Conservation (phyloP, 2,329 filamentous ascomycete genomes). For the Colletotrichum echinochloae region DNA sequence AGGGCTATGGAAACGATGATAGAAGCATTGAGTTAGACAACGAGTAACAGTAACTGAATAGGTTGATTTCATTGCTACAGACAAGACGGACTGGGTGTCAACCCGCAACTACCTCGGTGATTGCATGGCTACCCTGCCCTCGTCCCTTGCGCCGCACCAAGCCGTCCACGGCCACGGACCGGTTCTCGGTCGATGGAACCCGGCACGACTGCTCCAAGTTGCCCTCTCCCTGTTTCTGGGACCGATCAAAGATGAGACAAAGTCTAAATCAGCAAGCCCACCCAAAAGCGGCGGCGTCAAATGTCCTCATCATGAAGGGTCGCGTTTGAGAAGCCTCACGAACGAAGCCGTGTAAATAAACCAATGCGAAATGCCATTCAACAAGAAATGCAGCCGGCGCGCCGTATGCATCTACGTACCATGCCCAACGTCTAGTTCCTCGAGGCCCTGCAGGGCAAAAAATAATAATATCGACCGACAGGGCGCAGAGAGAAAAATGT, state of each 20-base stretch:
- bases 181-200: neutral
- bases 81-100: neutral
- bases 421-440: conserved; percentile 31
- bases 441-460: conserved; percentile 3
- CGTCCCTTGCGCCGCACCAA: neutral
- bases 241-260: neutral
- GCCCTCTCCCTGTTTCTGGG: neutral
- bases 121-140: neutral
- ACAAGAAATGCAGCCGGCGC: conserved; percentile 12
- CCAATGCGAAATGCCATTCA: neutral
- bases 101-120: neutral
- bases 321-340: neutral
- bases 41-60: conserved; percentile 11
- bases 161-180: neutral
- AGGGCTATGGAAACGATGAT: conserved; percentile 27
- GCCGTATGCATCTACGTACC: conserved; percentile 36
- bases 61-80: neutral
- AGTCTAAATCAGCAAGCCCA: neutral
- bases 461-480: neutral
- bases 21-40: conserved; percentile 35
- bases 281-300: neutral
- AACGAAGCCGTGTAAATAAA: neutral
- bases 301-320: neutral
- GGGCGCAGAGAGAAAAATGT: conserved; percentile 23
- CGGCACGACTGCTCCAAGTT: neutral